Evolutionary conservation across 805 yeast species (phyloP), one percentile per base, ranked within the genome.

Genomic region (Suhomyces xylopsoci): DNA sequence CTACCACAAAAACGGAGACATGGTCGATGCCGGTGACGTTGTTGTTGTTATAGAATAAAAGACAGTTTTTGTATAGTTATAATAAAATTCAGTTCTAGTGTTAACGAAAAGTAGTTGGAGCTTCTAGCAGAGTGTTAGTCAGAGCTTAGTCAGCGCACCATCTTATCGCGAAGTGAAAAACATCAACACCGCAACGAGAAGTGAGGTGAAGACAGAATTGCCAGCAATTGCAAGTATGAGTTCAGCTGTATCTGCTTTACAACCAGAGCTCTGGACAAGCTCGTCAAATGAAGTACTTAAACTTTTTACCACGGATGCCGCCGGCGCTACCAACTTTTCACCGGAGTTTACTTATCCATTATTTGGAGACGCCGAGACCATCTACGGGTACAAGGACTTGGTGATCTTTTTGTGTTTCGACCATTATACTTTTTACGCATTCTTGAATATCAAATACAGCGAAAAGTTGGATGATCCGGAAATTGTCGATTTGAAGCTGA

Each of bases 1-100:
- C 45, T 69, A 83, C 53, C 97, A 90, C 68, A 78, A 79, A 51
- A 90, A 90, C 64, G 98, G 98, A 63, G 97, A 93, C 64, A 89
- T 94, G 88, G 96, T 93, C 41, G 97, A 93, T 55, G 90, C 97
- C 40, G 99, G 99, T 57, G 98, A 94, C 68, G 73, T 90, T 56
- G 97, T 94, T 46, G 97, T 87, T 48, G 96, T 92, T 22, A 73
- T 88, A 41, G 85, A 82, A 67, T 74, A 62, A 51, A 28, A 9
- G 38, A n/a, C 10, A 5, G 1, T 28, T 28, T 12, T 28, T 28
- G 32, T 15, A 25, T 26, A 22, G 24, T n/a, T 32, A 5, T 9
- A 32, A 32, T n/a, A n/a, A n/a, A 30, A n/a, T 32, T 32, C 19
- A 30, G 36, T 32, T 32, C 17, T 32, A n/a, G 36, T 32, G 15